Base-by-base conservation (phyloP, 2,329 filamentous ascomycete species). In the Arthrinium puccinioides region DNA sequence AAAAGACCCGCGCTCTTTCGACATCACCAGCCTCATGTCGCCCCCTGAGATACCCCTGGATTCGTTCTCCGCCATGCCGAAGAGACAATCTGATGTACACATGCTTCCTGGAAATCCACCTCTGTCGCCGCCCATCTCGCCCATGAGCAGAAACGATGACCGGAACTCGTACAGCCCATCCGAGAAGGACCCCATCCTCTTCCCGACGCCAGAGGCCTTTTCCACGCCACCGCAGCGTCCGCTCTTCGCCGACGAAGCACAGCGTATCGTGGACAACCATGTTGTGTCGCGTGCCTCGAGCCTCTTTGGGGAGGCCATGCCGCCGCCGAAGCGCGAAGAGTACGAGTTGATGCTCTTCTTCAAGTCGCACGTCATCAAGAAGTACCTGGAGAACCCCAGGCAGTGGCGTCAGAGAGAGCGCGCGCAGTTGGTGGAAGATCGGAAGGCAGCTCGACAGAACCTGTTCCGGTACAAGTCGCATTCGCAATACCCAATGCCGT, bases 81-180 rank as follows among this genome's bases (percentile, higher is more conserved):
- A 44, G 38, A 32, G 40, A 46, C 18, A 51, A 43, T 51, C 54
- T 35, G 42, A 51, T 41, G 29, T 50, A 52, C 43, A 60, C 58
- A 44, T 56, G 53, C 28, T 41, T 23, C 56, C 54, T 18, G 56
- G 62, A 46, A 64, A 56, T 39, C 56, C 57, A 10, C 66, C 64
- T 5, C 55, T 76, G 47, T 81, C 76, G 23, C 76, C 76, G 19
- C 76, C 76, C 4, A 67, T 79, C 37, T 80, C 76, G 21, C 71
- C 71, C 9, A 66, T 65, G 39, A 66, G 61, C 41, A 66, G 64
- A 36, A 43, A 56, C 4, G 56, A 63, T 34, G 57, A 64, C 32
- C 53, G 45, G 23, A 39, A 37, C 21, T 36, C 43, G 21, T 42
- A 55, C 21, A 48, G 53, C 30, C 31, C 31, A 1, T 33, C 20